Evolutionary conservation across 352 stramenopile species (phyloP).

Genomic region (Aphanomyces euteiches): DNA sequence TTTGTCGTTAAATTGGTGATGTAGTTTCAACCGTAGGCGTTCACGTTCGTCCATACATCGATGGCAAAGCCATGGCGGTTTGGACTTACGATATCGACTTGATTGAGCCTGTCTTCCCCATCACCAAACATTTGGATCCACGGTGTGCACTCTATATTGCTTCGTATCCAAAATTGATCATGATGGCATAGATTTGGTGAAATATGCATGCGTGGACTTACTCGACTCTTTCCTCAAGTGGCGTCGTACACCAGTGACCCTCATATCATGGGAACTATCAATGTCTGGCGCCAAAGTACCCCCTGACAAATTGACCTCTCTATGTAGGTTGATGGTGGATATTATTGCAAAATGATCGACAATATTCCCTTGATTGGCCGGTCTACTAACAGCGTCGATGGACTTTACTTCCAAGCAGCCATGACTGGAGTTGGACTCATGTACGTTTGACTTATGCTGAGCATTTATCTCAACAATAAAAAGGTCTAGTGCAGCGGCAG

Average conservation of each 20-base stretch:
- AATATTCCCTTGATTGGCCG: slow-evolving; percentile 69
- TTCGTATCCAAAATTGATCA: neutral
- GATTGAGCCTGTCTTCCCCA: slow-evolving; percentile 58
- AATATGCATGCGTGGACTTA: slow-evolving; percentile 56
- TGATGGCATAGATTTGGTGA: slow-evolving; percentile 53
- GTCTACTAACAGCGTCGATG: slow-evolving; percentile 51
- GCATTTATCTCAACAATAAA: neutral
- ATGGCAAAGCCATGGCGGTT: slow-evolving; percentile 63
- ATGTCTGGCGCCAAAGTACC: slow-evolving; percentile 22
- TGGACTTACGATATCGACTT: slow-evolving; percentile 65
- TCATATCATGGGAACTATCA: slow-evolving; percentile 55
- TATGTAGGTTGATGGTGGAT: slow-evolving; percentile 59
- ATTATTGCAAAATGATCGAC: slow-evolving; percentile 79
- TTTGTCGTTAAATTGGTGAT: neutral
- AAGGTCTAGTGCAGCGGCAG: slow-evolving; percentile 67
- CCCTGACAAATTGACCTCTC: slow-evolving; percentile 55
- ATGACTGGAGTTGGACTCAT: slow-evolving; percentile 74
- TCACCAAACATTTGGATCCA: slow-evolving; percentile 57
- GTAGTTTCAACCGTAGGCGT: slow-evolving; percentile 38
- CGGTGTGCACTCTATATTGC: slow-evolving; percentile 34
- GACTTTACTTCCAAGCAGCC: slow-evolving; percentile 63
- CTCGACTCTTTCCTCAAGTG: slow-evolving; percentile 58
- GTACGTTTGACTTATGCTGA: slow-evolving; percentile 31
- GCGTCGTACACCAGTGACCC: slow-evolving; percentile 52
- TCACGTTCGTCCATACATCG: slow-evolving; percentile 61